Percentiles rank a stretch among this genome's conserved stretches.
phyloP scores from a whole-genome alignment of 805 yeast species.

The Lipomyces yamadae region DNA sequence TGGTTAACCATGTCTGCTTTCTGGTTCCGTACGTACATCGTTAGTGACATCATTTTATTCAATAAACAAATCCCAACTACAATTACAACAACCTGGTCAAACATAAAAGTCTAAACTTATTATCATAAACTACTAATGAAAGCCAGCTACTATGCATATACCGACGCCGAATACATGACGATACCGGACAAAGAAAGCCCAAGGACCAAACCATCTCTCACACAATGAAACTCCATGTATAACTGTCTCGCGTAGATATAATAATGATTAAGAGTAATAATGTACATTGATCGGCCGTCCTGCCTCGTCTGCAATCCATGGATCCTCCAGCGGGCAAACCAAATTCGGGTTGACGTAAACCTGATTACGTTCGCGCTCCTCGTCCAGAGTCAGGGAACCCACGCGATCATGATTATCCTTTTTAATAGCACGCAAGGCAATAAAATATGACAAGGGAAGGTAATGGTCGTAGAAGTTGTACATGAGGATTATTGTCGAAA shows the following conservation, averaged over 20 bases:
- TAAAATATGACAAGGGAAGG: constrained; percentile 78
- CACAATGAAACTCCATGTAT: neutral
- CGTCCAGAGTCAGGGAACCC: constrained; percentile 67
- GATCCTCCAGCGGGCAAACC: constrained; percentile 75
- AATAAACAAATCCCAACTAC: too few species aligned
- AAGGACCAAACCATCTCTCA: neutral
- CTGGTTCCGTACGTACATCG: too few species aligned
- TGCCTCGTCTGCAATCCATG: constrained; percentile 62
- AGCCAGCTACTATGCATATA: too few species aligned
- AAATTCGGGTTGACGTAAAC: constrained; percentile 80
- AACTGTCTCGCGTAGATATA: neutral
- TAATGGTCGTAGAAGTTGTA: constrained; percentile 84
- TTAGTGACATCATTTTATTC: too few species aligned
- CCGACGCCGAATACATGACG: neutral
- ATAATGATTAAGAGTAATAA: constrained; percentile 16
- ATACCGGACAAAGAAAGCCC: neutral
- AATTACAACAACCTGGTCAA: too few species aligned
- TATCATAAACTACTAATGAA: too few species aligned
- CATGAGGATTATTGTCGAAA: constrained; percentile 64
- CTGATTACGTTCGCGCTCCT: constrained; percentile 70
- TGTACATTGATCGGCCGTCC: constrained; percentile 32
- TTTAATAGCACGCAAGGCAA: constrained; percentile 74
- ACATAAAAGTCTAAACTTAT: too few species aligned
- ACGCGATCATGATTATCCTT: constrained; percentile 32
- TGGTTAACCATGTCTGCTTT: too few species aligned